phyloP scores from a whole-genome alignment of 805 yeast species.

The Candida hungchunana region DNA sequence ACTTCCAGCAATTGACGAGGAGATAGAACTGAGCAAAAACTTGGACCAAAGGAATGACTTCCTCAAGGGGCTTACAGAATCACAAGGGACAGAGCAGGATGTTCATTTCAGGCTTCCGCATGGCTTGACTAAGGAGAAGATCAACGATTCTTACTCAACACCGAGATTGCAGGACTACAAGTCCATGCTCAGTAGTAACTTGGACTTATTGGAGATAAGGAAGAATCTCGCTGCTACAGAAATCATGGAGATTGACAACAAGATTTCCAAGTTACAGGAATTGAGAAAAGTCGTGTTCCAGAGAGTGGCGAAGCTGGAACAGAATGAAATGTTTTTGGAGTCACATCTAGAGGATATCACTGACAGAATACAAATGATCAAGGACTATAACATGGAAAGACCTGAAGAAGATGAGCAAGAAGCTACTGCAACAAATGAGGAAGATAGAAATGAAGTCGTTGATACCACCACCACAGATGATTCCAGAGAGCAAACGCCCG shows the following conservation, averaged over 20 bases:
- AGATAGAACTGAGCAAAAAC: constrained; percentile 29
- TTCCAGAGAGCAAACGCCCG: constrained; percentile 15
- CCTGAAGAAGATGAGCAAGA: constrained; percentile 19
- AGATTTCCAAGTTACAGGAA: constrained; percentile 46
- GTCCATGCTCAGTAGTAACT: constrained; percentile 37
- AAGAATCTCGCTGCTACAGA: constrained; percentile 63
- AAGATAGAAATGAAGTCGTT: constrained; percentile 3
- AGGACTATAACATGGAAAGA: constrained; percentile 34
- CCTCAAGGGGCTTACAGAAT: constrained; percentile 18
- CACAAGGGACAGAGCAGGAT: constrained; percentile 21
- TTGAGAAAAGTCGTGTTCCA: constrained; percentile 53
- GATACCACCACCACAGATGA: constrained; percentile 3
- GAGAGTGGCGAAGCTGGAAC: constrained; percentile 56
- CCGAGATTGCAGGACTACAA: constrained; percentile 35
- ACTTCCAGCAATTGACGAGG: constrained; percentile 46
- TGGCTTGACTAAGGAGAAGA: constrained; percentile 38
- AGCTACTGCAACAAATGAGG: constrained; percentile 1
- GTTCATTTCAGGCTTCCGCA: constrained; percentile 31
- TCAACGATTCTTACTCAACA: constrained; percentile 39
- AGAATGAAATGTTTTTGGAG: constrained; percentile 54
- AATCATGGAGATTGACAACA: constrained; percentile 56
- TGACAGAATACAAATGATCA: constrained; percentile 39
- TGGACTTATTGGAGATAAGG: constrained; percentile 56
- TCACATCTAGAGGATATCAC: constrained; percentile 40
- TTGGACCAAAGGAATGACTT: constrained; percentile 20